Evolutionary conservation across 192 early-diverging fungal genomes (phyloP).

Genomic region (Backusella parvicylindrica): DNA sequence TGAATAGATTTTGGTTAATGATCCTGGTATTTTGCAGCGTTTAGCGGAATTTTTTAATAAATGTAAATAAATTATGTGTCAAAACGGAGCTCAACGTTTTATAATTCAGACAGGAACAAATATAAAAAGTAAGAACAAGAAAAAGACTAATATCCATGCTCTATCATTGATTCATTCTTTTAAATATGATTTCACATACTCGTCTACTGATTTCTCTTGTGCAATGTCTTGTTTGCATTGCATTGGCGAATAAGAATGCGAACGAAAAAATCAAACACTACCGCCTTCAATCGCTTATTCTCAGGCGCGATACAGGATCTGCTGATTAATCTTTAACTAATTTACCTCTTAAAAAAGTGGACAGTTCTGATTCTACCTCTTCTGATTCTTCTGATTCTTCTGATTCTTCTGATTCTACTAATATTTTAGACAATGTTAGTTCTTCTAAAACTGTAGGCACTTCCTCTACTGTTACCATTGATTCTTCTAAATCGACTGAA

Average conservation of each 20-base stretch:
- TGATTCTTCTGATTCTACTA: neutral
- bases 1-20: neutral
- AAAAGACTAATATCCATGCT: neutral
- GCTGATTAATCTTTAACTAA: neutral
- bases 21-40: neutral
- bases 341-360: neutral
- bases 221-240: neutral
- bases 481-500: neutral
- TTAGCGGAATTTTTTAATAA: neutral
- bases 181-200: neutral
- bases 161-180: neutral
- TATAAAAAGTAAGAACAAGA: neutral
- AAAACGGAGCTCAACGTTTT: neutral
- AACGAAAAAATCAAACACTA: neutral
- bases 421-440: neutral
- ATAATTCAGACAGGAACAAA: neutral
- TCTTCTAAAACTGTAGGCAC: neutral
- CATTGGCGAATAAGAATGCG: neutral
- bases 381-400: neutral
- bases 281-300: neutral
- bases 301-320: neutral
- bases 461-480: neutral
- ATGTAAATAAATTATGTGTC: constrained; percentile 1
- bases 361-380: neutral
- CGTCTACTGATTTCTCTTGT: neutral